Evolutionary conservation across 208 protist species (phyloP), one percentile per base, ranked within the genome.

Genomic region (Naegleria lovaniensis): DNA sequence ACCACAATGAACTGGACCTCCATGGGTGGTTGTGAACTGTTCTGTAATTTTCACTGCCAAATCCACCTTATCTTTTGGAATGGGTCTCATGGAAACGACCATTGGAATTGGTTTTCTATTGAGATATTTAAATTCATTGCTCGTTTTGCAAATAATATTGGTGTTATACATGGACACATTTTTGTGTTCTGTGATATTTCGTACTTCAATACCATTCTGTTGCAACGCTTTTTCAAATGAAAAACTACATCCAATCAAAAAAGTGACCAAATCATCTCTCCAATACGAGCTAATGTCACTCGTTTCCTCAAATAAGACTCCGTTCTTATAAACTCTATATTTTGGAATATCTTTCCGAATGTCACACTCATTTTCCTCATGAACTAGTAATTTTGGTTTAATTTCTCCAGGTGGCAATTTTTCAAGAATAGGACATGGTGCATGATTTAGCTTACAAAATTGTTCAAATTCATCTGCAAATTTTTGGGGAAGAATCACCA

Each of bases 81-180:
- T 36, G 15, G 89, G 89, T 91, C 89, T 79, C 67, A 88, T 88
- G 29, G 36, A 51, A 38, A 91, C 89, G 3, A 91, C 75, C 89
- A 91, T 22, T 67, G 55, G 55, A 67, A 67, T 67, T 22, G 55
- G 22, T 67, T 67, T 15, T 48, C 43, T 2, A 67, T 67, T 67
- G 2, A 67, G 22, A 19, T 67, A 67, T 67, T 67, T 67, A 15
- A 67, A 91, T 13, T 59, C 9, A 7, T 5, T 13, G 0, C 15
- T 5, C 40, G 75, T 41, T 25, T 88, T 48, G 36, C 89, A 91
- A 25, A 39, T 15, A 0, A 88, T 84, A 84, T 84, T 91, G 3
- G 89, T 91, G 0, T 89, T 89, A 48, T 85, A 91, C 89, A 91
- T 91, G 67, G 75, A 41, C 9, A 91, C 89, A 48, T 91, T 91